These are phyloP conservation scores for Cercospora citrullina DNA, from an alignment of 2,329 filamentous ascomycete genomes.

Conservation along the genomic window DNA sequence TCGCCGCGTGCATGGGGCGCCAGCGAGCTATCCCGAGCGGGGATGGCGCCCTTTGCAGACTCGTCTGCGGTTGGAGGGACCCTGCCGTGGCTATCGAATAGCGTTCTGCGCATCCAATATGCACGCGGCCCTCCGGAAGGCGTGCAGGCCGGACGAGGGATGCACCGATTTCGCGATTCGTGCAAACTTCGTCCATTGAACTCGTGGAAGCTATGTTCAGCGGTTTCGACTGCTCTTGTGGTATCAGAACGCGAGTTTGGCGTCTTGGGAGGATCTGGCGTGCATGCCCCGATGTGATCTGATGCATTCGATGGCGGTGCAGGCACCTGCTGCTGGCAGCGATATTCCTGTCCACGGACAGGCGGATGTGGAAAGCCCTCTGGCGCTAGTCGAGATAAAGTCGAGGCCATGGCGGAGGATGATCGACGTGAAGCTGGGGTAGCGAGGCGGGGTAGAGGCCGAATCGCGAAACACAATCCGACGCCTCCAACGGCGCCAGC, in stretches of 20 bases:
- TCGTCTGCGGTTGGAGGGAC: slow-evolving; percentile 27
- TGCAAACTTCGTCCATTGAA: neutral
- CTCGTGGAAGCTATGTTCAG: neutral
- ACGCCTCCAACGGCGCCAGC: neutral
- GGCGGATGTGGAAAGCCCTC: neutral
- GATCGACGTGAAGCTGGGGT: slow-evolving; percentile 15
- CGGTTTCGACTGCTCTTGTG: neutral
- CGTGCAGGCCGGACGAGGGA: slow-evolving; percentile 14
- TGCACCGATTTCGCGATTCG: neutral
- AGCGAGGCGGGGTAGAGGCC: slow-evolving; percentile 20
- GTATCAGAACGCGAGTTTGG: neutral
- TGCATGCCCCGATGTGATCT: neutral
- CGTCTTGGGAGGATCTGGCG: neutral
- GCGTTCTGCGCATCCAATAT: neutral
- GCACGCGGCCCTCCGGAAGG: slow-evolving; percentile 24
- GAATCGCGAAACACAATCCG: neutral
- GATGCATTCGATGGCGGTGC: neutral
- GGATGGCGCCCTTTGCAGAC: slow-evolving; percentile 26
- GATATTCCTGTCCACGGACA: neutral
- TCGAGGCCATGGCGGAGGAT: slow-evolving; percentile 2
- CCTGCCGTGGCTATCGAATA: slow-evolving; percentile 22
- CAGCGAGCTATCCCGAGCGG: slow-evolving; percentile 29
- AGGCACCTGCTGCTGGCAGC: neutral
- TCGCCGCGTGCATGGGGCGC: slow-evolving; percentile 25
- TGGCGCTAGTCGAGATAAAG: slow-evolving; percentile 5